Evolutionary conservation across 768 basidiomycete genomes (phyloP).

Genomic region (Dictyophora rubrovolvata): DNA sequence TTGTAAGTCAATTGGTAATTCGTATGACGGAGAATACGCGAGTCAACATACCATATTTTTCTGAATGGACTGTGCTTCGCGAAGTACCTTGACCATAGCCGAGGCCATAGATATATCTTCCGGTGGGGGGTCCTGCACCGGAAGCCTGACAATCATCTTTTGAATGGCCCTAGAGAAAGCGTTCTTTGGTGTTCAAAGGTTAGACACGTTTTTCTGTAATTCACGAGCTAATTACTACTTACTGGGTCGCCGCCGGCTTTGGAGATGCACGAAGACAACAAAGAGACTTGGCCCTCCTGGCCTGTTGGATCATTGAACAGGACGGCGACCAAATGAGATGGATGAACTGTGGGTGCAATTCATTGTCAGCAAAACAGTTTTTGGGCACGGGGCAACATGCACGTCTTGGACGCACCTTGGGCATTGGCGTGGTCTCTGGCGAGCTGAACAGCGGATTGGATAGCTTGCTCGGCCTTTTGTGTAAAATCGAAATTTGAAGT

Average conservation of each 20-base stretch:
- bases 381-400: neutral
- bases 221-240: constrained; percentile 22
- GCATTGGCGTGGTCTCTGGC: constrained; percentile 79
- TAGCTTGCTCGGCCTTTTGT: constrained; percentile 65
- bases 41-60: constrained; percentile 47
- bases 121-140: constrained; percentile 77
- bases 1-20: neutral
- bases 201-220: neutral
- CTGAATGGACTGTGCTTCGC: constrained; percentile 65
- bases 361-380: neutral
- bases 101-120: constrained; percentile 62
- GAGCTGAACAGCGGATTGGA: constrained; percentile 64
- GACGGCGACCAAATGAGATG: constrained; percentile 72
- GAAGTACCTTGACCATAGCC: constrained; percentile 49
- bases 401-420: constrained; percentile 43
- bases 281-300: constrained; percentile 32
- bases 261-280: constrained; percentile 70
- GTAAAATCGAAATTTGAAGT: constrained; percentile 68
- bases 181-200: constrained; percentile 24
- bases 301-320: constrained; percentile 60
- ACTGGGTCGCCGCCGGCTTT: constrained; percentile 82
- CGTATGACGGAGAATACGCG: neutral
- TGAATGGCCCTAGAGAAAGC: constrained; percentile 63
- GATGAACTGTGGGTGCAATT: constrained; percentile 62
- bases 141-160: constrained; percentile 68